Percentiles rank a stretch among this genome's conserved stretches.
Conservation (phyloP, 495 filamentous ascomycete genomes). For the Lophiotrema nucula region DNA sequence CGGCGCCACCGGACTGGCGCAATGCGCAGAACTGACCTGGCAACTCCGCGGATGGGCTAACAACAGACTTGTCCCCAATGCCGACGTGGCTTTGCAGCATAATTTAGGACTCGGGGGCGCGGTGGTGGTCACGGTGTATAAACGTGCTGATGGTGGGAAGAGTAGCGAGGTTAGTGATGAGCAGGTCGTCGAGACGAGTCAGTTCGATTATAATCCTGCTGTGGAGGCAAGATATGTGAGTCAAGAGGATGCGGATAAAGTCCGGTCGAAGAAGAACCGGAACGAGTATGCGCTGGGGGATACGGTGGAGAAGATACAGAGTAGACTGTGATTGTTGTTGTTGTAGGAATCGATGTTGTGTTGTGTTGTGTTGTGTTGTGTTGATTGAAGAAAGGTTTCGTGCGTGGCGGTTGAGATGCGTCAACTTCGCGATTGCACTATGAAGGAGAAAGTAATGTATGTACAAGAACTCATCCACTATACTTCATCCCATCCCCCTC, state of each 20-base stretch:
- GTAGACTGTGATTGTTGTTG: conserved; percentile 48
- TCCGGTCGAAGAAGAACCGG: conserved; percentile 64
- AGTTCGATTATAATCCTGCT: conserved; percentile 86
- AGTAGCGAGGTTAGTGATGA: conserved; percentile 55
- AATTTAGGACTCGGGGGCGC: conserved; percentile 90
- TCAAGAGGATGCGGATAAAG: conserved; percentile 64
- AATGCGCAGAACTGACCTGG: conserved; percentile 93
- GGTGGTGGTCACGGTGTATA: conserved; percentile 85
- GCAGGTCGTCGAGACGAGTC: conserved; percentile 58
- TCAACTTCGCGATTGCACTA: too few relatives aligned
- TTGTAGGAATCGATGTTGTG: not conserved
- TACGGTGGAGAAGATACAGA: conserved; percentile 63
- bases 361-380: too few relatives aligned
- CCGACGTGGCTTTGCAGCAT: conserved; percentile 77
- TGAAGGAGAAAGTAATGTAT: too few relatives aligned
- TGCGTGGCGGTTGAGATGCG: too few relatives aligned
- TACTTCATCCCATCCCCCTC: too few relatives aligned
- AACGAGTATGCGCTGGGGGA: conserved; percentile 73
- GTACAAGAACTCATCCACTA: too few relatives aligned
- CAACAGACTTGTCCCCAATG: conserved; percentile 68
- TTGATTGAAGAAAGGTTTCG: too few relatives aligned
- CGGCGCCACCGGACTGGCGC: conserved; percentile 85
- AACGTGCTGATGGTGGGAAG: conserved; percentile 70
- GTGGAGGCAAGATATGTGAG: conserved; percentile 82
- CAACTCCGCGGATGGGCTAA: conserved; percentile 93